These are phyloP conservation scores for Strigomonas galati DNA, from an alignment of 208 protist genomes.

Conservation along the genomic window DNA sequence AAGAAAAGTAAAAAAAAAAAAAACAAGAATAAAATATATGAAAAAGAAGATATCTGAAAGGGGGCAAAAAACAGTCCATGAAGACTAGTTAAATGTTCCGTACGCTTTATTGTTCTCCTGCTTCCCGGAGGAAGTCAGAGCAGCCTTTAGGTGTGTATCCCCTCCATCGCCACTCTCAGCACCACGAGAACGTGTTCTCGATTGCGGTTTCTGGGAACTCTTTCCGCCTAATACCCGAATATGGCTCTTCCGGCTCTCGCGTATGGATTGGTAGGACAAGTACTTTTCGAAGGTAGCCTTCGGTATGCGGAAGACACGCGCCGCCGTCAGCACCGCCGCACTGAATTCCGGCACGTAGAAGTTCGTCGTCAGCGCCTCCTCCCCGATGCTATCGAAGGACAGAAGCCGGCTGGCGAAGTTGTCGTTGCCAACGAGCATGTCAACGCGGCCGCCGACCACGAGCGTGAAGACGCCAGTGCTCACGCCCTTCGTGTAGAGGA, in stretches of 20 bases:
- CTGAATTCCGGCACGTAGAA: slow-evolving; percentile 78
- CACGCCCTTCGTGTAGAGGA: slow-evolving; percentile 67
- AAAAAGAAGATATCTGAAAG: slow-evolving; percentile 6
- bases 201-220: background rate
- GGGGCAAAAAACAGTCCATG: background rate
- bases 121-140: background rate
- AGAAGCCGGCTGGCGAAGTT: slow-evolving; percentile 45
- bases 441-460: slow-evolving; percentile 67
- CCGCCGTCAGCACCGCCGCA: slow-evolving; percentile 58
- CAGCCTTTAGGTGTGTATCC: slow-evolving; percentile 3
- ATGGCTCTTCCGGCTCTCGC: background rate
- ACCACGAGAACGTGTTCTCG: background rate
- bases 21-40: slow-evolving; percentile 3
- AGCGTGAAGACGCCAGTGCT: slow-evolving; percentile 58
- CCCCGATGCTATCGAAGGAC: slow-evolving; percentile 70
- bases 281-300: slow-evolving; percentile 57
- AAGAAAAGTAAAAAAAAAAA: slow-evolving; percentile 13
- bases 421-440: slow-evolving; percentile 58
- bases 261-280: slow-evolving; percentile 24
- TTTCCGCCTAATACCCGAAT: slow-evolving; percentile 10
- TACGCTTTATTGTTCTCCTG: slow-evolving; percentile 9
- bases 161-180: background rate
- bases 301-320: slow-evolving; percentile 67
- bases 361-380: slow-evolving; percentile 59
- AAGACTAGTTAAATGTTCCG: slow-evolving; percentile 22